Conservation (phyloP, 2,329 filamentous ascomycete species). For the Apiospora marii region DNA sequence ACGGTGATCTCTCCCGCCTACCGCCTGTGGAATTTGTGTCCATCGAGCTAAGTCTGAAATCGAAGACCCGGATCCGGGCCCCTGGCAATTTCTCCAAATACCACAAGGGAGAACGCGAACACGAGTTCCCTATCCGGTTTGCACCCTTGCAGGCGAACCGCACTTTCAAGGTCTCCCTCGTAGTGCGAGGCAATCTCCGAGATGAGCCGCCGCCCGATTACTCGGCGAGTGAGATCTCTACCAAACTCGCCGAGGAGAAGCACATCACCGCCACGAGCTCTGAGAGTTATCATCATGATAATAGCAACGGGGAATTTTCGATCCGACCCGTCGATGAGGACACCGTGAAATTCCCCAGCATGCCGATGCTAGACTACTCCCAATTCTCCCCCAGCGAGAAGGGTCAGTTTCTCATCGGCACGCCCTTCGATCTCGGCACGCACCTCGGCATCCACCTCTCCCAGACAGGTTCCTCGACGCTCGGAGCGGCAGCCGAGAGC, state of each 20-base stretch:
- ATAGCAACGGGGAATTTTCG: background rate
- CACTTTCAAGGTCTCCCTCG: slow-evolving; percentile 17
- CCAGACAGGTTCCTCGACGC: background rate
- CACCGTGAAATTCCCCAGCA: background rate
- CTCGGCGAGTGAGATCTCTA: background rate
- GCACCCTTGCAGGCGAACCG: background rate
- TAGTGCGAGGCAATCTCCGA: slow-evolving; percentile 23
- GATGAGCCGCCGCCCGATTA: background rate
- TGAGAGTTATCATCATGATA: background rate
- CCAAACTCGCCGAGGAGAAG: background rate
- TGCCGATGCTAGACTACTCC: slow-evolving; percentile 12
- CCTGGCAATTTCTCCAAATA: background rate
- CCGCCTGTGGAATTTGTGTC: slow-evolving; percentile 23
- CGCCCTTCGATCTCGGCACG: slow-evolving; percentile 21
- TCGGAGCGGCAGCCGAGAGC: background rate
- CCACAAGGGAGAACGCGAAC: slow-evolving; percentile 15
- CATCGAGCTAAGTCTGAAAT: slow-evolving; percentile 9
- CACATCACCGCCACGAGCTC: background rate
- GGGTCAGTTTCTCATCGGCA: slow-evolving; percentile 14
- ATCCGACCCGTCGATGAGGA: background rate
- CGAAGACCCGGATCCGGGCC: slow-evolving; percentile 18
- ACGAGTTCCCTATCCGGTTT: slow-evolving; percentile 18
- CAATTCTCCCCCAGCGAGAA: slow-evolving; percentile 13
- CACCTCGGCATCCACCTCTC: slow-evolving; percentile 25
- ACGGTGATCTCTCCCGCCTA: slow-evolving; percentile 21